Evolutionary conservation across 164 flowering plant species (phyloP), one percentile per base, ranked within the genome.

Genomic region (Piper longum): DNA sequence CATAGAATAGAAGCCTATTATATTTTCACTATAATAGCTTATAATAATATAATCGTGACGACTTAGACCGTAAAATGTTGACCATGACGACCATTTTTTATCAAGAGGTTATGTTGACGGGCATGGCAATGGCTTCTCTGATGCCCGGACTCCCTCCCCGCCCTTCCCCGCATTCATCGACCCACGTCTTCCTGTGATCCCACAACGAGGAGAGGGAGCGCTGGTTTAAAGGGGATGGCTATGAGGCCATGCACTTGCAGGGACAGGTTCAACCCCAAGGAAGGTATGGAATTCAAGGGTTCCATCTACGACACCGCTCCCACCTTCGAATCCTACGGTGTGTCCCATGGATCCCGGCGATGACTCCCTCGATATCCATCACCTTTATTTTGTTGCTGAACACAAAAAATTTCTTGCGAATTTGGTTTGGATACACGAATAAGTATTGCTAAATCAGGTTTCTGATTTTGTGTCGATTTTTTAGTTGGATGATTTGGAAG

Each of bases 291-390:
- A 52, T 91, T 78, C 67, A 59, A 76, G 75, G 96, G 98, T 16
- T 89, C 95, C 0, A 85, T 89, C 66, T 91, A 87, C 66, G 98
- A 89, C 58, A 95, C 91, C 16, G 84, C 75, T 0, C 81, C 92
- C 0, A 91, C 98, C 0, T 91, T 91, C 60, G 83, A 80, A 55
- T 85, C 95, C 2, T 89, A 89, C 74, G 95, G 91, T 0, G 93
- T 89, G 41, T 81, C 86, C 16, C 98, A 92, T 80, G 98, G 98
- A 4, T 86, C 80, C 88, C 64, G 98, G 98, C 87, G 78, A 51
- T 69, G 62, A 26, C 36, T 26, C 36, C 36, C 36, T 26, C 36
- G 16, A 9, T 60, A 19, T 26, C 11, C 64, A 14, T 18, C 18
- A 13, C 59, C 18, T 12, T 12, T 56, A 14, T 56, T 18, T 56